Evolutionary conservation across 352 stramenopile species (phyloP).

Genomic region (Phytophthora uliginosa): DNA sequence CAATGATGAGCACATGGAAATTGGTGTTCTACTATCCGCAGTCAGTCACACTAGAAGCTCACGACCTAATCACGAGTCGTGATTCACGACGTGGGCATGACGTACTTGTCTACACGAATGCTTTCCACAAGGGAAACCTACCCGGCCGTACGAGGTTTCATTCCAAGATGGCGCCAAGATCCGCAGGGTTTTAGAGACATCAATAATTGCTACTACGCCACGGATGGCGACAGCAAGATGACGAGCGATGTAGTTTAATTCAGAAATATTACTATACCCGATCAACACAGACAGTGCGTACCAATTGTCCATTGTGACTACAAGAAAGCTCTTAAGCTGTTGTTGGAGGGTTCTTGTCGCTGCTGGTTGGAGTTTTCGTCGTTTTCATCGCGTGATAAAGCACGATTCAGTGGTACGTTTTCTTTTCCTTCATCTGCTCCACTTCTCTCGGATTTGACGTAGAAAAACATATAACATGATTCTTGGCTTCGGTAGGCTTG

Average conservation of each 20-base stretch:
- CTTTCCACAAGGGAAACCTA: neutral
- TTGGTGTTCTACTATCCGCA: neutral
- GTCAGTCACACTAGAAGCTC: neutral
- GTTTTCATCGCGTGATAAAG: constrained; percentile 27
- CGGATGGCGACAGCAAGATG: constrained; percentile 7
- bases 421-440: constrained; percentile 62
- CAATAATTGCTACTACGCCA: neutral
- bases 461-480: constrained; percentile 93
- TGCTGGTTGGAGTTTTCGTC: constrained; percentile 32
- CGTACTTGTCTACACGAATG: neutral
- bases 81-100: neutral
- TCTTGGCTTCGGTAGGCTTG: constrained; percentile 81
- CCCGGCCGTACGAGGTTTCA: neutral
- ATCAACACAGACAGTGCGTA: constrained; percentile 24
- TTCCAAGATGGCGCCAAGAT: constrained; percentile 18
- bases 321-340: constrained; percentile 45
- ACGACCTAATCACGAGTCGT: neutral
- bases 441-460: constrained; percentile 59
- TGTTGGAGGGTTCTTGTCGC: constrained; percentile 14
- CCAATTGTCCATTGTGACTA: constrained; percentile 22
- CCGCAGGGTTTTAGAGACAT: neutral
- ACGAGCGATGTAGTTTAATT: constrained; percentile 33
- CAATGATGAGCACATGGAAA: constrained; percentile 31
- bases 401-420: constrained; percentile 54
- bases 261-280: constrained; percentile 43